Evolutionary conservation across 176 grass and related monocot genomes (phyloP), one percentile per base, ranked within the genome.

Genomic region (Bolboschoenus planiculmis): DNA sequence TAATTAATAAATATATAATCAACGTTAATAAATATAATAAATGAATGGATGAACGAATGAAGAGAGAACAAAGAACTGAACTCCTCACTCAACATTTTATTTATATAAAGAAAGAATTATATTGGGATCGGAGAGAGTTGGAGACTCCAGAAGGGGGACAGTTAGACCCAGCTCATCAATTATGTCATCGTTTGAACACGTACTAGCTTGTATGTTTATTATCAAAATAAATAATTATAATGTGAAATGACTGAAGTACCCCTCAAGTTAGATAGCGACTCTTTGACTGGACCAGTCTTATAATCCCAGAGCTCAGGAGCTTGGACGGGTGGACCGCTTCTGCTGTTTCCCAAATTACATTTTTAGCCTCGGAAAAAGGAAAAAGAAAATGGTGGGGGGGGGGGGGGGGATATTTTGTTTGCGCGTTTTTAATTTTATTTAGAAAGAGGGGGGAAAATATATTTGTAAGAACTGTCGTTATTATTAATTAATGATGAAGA

Each of bases 141-240:
- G 29, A 80, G 78, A 59, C 78, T 59, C 78, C 78, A 58, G 53
- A 80, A 14, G 18, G 27, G 78, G 2, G 55, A 60, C 50, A 80
- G 50, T 80, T 80, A 60, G 44, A 37, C 11, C 31, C 30, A 82
- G 56, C 79, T 82, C 57, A 82, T 82, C 79, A 30, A 20, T 48
- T 82, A 65, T 60, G 79, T 82, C 79, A 82, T 82, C 18, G 1
- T 30, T 50, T 82, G 30, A 80, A 58, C 54, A 79, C 29, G 31
- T 36, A 79, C 26, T 39, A 20, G 33, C 34, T 10, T 58, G 5
- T 30, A 82, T 62, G 24, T 63, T 81, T 37, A 11, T 39, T 23
- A 56, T 42, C 60, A 59, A n/a, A 36, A 60, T 65, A 62, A 44
- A 62, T 42, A 37, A 59, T 37, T 42, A 18, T 4, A 44, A 11